Base-by-base conservation (phyloP, 179 eudicot species). In the Patellifolia procumbens region DNA sequence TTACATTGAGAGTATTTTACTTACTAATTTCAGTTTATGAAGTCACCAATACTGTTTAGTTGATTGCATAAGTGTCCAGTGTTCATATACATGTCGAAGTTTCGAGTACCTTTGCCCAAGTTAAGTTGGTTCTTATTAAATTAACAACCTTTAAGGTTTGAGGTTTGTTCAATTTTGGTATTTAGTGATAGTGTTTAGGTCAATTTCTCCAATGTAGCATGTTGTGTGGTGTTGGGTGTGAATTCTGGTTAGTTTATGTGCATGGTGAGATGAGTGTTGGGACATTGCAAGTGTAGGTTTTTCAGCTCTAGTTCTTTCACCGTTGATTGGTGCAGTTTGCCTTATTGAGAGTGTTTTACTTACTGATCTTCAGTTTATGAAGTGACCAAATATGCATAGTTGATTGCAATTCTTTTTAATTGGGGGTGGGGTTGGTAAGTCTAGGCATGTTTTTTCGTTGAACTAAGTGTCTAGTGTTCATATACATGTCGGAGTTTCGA, bases 261-360 rank as follows among this genome's bases (percentile, higher is more conserved):
- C 34, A n/a, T 43, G 53, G 16, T 74, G 74, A 71, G 45, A 9
- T 51, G n/a, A n/a, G n/a, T n/a, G n/a, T n/a, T n/a, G n/a, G n/a
- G n/a, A n/a, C n/a, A n/a, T 64, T 35, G 68, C 39, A 7, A 34
- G 26, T 35, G 5, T 64, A 56, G 61, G n/a, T 60, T 29, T 4
- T 60, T 29, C 11, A n/a, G 28, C 7, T 24, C 9, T 8, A n/a
- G 24, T 56, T 42, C 20, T n/a, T n/a, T n/a, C n/a, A n/a, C n/a
- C 4, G 19, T 49, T 52, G 61, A 31, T 11, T 55, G 29, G 52
- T 68, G 16, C 15, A 48, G 48, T 43, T 66, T 66, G n/a, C 53
- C 16, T 43, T 28, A 52, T 19, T 53, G 62, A 35, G 26, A 70
- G 20, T 70, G 74, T 70, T 48, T 48, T 69, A 1, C 16, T 22